Conservation (phyloP, 2,329 filamentous ascomycete species). For the Aspergillus carbonarius region DNA sequence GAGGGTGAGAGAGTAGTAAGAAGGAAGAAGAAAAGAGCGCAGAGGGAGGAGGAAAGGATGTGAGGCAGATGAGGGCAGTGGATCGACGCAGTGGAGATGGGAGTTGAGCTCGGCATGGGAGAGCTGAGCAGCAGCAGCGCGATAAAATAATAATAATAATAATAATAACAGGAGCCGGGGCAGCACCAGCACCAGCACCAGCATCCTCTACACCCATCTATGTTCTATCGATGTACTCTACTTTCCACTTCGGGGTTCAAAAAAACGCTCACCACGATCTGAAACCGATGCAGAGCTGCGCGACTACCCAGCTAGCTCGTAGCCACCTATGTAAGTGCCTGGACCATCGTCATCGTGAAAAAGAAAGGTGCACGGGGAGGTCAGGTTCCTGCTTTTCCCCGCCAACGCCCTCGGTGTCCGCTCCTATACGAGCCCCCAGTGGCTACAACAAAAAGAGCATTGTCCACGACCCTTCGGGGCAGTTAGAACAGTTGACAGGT, state of each 20-base stretch:
- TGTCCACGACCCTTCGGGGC: not conserved
- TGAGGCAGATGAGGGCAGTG: conserved; percentile 14
- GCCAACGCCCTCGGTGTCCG: not conserved
- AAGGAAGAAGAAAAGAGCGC: not conserved
- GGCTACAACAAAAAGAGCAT: not conserved
- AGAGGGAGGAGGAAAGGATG: conserved; percentile 1
- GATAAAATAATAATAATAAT: too few species aligned
- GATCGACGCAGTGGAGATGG: conserved; percentile 21
- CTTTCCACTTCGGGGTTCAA: not conserved
- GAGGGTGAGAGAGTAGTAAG: not conserved
- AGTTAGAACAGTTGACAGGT: not conserved
- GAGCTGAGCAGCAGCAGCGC: not conserved
- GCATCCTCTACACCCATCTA: not conserved
- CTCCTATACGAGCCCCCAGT: not conserved
- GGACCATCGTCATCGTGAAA: not conserved
- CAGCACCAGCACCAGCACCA: not conserved
- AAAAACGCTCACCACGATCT: conserved; percentile 1
- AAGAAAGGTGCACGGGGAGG: not conserved
- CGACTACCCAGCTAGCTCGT: not conserved
- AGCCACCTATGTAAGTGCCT: not conserved
- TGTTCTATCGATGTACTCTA: not conserved
- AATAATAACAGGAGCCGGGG: not conserved
- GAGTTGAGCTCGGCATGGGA: conserved; percentile 9
- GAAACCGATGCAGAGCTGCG: not conserved
- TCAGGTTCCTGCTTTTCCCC: not conserved